Evolutionary conservation across 352 stramenopile genomes (phyloP), one percentile per base, ranked within the genome.

Genomic region (Globisporangium irregulare): DNA sequence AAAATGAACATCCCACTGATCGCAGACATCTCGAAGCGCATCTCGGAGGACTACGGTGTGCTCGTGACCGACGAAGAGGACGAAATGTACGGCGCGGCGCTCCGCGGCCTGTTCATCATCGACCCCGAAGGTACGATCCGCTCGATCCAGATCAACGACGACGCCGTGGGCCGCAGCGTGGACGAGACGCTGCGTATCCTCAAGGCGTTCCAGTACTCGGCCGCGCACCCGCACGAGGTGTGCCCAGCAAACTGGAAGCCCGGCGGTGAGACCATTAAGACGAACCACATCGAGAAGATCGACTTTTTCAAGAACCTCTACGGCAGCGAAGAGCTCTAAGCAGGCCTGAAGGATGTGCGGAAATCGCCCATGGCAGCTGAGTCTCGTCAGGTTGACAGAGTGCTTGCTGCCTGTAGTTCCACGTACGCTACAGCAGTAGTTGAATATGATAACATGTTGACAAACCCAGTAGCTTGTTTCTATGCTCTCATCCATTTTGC

Each of bases 181-280:
- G 84, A 92, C 61, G 85, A 95, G 73, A 93, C 84, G 34, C 71
- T 95, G 56, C 84, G 87, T 46, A 89, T 93, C 57, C 84, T 95
- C 73, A 91, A 95, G 74, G 85, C 86, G 14, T 93, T 94, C 75
- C 87, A 94, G 70, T 95, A 94, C 70, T 58, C 83, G 12, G 81
- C 77, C 18, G 71, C 71, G 41, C 87, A 95, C 71, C 82, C 84
- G 9, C 74, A 91, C 64, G 93, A 98, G 71, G 87, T 92, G 9
- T 95, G 87, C 69, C 86, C 86, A 18, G 87, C 87, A 48, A 94
- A 94, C 81, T 95, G 86, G 87, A 94, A 89, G 73, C 84, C 86
- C 12, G 85, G 86, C 62, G 77, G 75, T 50, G 81, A 93, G 71
- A 94, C 86, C 46, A 95, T 95, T 71, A 93, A 92, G 82, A 91